phyloP scores from a whole-genome alignment of 2,329 filamentous ascomycete genomes.

The Clonostachys solani region DNA sequence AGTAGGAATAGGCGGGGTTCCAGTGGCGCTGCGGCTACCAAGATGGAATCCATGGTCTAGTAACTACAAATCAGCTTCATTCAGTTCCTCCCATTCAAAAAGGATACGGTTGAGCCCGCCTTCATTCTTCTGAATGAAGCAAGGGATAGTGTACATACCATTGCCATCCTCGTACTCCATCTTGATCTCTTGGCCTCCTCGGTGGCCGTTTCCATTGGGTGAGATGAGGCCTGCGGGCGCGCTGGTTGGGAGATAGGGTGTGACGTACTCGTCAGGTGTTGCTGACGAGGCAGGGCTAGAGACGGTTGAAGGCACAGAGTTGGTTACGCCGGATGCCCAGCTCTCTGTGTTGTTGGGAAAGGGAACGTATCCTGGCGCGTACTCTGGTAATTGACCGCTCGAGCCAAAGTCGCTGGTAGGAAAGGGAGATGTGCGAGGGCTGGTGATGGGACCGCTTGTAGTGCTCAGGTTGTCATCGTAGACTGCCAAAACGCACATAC shows the following conservation, averaged over 20 bases:
- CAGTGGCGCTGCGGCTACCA: conserved; percentile 1
- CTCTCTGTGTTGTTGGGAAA: conserved; percentile 37
- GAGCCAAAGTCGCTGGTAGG: conserved; percentile 31
- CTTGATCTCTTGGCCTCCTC: conserved; percentile 26
- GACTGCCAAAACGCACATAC: conserved; percentile 17
- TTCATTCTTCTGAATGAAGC: background rate
- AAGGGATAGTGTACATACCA: conserved; percentile 9
- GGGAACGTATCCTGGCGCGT: conserved; percentile 28
- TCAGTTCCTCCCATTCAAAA: no score
- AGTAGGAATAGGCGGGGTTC: conserved; percentile 1
- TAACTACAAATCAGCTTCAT: background rate
- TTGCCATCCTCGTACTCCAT: conserved; percentile 30
- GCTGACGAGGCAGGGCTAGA: conserved; percentile 37
- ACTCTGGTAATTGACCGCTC: conserved; percentile 31
- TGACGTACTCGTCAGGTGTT: background rate
- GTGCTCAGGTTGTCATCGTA: conserved; percentile 35
- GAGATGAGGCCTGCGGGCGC: conserved; percentile 38
- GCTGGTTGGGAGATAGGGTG: conserved; percentile 43
- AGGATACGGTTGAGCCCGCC: background rate
- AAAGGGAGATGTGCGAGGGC: conserved; percentile 39
- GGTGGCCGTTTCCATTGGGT: conserved; percentile 17
- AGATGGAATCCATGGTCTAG: conserved; percentile 4
- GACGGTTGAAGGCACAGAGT: conserved; percentile 40
- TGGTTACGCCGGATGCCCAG: conserved; percentile 39
- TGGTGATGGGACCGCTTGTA: conserved; percentile 31